phyloP scores from a whole-genome alignment of 1,139 yeast genomes.

The Casaregolazyma suthepensis region DNA sequence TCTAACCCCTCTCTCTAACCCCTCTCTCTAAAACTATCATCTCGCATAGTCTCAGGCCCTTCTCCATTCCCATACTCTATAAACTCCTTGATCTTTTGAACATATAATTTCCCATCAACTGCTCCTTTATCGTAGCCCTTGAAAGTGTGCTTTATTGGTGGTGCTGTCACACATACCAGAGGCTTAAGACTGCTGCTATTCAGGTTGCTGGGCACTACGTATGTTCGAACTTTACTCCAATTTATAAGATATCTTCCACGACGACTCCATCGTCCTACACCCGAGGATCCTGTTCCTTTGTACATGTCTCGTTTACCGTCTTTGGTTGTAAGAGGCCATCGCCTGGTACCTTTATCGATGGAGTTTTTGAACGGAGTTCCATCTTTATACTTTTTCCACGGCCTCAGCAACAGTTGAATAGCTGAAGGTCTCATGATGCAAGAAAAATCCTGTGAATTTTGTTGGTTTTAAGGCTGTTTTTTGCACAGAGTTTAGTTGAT shows the following conservation, averaged over 20 bases:
- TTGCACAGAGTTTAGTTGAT: not conserved
- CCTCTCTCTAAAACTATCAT: constrained; percentile 25
- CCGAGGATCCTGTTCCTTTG: constrained; percentile 94
- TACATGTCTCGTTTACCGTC: constrained; percentile 92
- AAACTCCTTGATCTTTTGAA: constrained; percentile 67
- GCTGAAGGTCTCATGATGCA: constrained; percentile 33
- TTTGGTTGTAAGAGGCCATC: constrained; percentile 82
- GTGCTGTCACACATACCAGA: constrained; percentile 64
- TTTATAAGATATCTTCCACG: constrained; percentile 71
- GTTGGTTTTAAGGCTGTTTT: not conserved
- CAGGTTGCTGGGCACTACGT: constrained; percentile 62
- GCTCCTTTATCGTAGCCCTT: constrained; percentile 68
- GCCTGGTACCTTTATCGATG: constrained; percentile 71
- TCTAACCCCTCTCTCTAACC: constrained; percentile 21
- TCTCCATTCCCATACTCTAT: constrained; percentile 59
- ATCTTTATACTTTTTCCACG: constrained; percentile 76
- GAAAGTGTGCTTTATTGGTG: constrained; percentile 62
- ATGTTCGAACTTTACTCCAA: constrained; percentile 86
- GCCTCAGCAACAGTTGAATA: constrained; percentile 52
- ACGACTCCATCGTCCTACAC: constrained; percentile 75
- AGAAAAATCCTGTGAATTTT: not conserved
- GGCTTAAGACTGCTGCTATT: constrained; percentile 53
- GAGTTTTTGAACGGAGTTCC: constrained; percentile 81
- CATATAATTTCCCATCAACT: constrained; percentile 65
- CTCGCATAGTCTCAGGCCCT: constrained; percentile 24